A percentile compares a stretch with the other conserved stretches of the same genome.
phyloP scores from a whole-genome alignment of 768 basidiomycete genomes.

The Leccinum boreale region DNA sequence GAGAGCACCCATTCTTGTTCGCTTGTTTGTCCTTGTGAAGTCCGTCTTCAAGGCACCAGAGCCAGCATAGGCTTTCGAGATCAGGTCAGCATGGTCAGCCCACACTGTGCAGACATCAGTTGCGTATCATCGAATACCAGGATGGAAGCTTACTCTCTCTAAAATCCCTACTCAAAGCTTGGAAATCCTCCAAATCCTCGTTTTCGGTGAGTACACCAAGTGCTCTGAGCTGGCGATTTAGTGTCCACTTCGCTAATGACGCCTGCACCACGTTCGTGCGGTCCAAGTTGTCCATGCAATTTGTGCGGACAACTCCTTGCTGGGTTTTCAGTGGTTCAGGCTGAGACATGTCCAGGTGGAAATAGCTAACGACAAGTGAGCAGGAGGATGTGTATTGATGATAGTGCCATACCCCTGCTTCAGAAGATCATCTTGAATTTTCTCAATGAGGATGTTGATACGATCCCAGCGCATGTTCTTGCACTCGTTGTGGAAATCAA shows the following conservation, averaged over 20 bases:
- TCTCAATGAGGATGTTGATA: slow-evolving; percentile 77
- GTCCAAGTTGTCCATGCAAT: slow-evolving; percentile 97
- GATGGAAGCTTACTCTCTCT: slow-evolving; percentile 67
- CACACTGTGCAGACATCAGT: slow-evolving; percentile 61
- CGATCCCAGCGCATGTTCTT: slow-evolving; percentile 94
- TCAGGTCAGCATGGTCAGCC: slow-evolving; percentile 93
- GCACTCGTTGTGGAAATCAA: slow-evolving; percentile 97
- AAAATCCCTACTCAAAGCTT: slow-evolving; percentile 76
- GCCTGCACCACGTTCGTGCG: slow-evolving; percentile 97
- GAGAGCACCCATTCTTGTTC: slow-evolving; percentile 74
- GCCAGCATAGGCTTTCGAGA: slow-evolving; percentile 89
- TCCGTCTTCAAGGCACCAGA: slow-evolving; percentile 96
- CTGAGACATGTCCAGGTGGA: slow-evolving; percentile 56
- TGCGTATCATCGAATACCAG: not conserved
- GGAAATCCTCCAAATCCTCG: slow-evolving; percentile 79
- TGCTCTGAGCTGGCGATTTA: slow-evolving; percentile 72
- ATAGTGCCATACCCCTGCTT: slow-evolving; percentile 53
- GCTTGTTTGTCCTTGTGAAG: slow-evolving; percentile 89
- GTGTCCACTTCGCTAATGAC: slow-evolving; percentile 80
- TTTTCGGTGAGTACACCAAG: slow-evolving; percentile 68
- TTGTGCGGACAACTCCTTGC: slow-evolving; percentile 80
- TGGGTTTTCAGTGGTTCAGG: slow-evolving; percentile 57
- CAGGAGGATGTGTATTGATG: not conserved
- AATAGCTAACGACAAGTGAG: slow-evolving; percentile 54
- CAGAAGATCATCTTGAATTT: slow-evolving; percentile 64